Evolutionary conservation across 225 moss, liverwort and hornwort species (phyloP), one percentile per base, ranked within the genome.

Genomic region (Sphagnum contortum): DNA sequence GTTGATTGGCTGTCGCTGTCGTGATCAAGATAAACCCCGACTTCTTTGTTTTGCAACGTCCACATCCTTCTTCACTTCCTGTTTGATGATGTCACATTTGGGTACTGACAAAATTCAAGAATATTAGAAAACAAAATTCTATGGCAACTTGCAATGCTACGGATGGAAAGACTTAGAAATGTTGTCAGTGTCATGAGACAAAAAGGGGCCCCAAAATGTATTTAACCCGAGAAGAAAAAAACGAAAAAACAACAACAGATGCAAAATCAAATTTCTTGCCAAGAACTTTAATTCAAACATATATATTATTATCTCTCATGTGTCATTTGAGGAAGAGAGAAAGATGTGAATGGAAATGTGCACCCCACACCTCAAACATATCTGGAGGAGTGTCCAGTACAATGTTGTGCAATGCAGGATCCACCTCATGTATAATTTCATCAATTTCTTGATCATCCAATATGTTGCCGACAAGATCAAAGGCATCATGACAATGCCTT

Each of bases 1-100:
- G 72, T 85, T 45, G 94, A 94, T 61, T 84, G 83, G 76, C 90
- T 94, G 78, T 94, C 90, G 54, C 80, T 88, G 53, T 90, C 88
- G 74, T 29, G 29, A 1, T 94, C 94, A 57, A 90, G 81, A 45
- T 79, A 68, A 29, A 3, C 61, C 10, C 52, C 14, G 48, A 68
- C 59, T 49, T 71, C 65, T 56, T 47, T 49, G 8, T 53, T 63
- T 8, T 29, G 29, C 29, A 29, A 29, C 1, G 29, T 64, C 65
- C 9, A 76, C 29, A 65, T 73, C 66, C 52, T 81, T 87, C 71
- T 52, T 60, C 52, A 80, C 88, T 65, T 94, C 94, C 80, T 94
- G 93, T 82, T 29, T 29, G 29, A 29, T 29, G 29, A 29, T 3
- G 90, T 0, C 29, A 29, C 51, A 47, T 68, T 49, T 44, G 75